Percentiles rank a stretch among this genome's conserved stretches.
These are phyloP conservation scores for Ganoderma resinaceum DNA, from an alignment of 1,284 basidiomycete species.

Conservation along the genomic window DNA sequence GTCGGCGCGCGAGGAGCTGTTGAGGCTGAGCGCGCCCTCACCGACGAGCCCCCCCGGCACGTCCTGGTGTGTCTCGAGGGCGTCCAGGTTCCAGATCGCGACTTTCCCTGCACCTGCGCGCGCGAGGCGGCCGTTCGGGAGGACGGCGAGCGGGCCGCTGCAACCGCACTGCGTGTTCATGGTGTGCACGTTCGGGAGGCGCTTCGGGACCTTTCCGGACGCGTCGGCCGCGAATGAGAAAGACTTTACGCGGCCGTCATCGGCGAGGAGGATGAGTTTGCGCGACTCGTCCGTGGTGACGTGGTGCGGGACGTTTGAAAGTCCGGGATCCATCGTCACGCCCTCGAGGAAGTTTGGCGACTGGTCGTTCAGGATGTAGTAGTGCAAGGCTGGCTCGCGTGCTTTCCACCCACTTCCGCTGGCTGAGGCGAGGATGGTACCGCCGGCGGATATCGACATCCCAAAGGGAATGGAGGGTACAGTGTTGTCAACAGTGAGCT, in stretches of 20 bases:
- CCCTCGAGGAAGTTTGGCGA: slow-evolving; percentile 14
- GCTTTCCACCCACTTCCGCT: slow-evolving; percentile 46
- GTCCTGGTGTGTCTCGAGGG: slow-evolving; percentile 41
- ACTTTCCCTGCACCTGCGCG: slow-evolving; percentile 42
- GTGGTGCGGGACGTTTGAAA: slow-evolving; percentile 30
- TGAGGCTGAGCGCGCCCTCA: slow-evolving; percentile 27
- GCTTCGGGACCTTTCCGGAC: slow-evolving; percentile 7
- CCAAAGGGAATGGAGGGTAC: slow-evolving; percentile 34
- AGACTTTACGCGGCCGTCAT: slow-evolving; percentile 39
- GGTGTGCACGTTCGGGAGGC: slow-evolving; percentile 40
- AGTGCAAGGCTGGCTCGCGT: slow-evolving; percentile 41
- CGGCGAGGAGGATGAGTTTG: slow-evolving; percentile 37
- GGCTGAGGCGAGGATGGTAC: slow-evolving; percentile 39
- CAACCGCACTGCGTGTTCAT: slow-evolving; percentile 37
- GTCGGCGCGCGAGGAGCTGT: slow-evolving; percentile 39
- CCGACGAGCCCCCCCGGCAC: slow-evolving; percentile 38
- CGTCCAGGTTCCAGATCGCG: slow-evolving; percentile 45
- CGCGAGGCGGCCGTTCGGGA: slow-evolving; percentile 38
- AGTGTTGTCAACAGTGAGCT: slow-evolving; percentile 28
- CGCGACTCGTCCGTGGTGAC: slow-evolving; percentile 34
- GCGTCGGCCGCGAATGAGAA: slow-evolving; percentile 27
- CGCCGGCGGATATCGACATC: slow-evolving; percentile 38
- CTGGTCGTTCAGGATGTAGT: slow-evolving; percentile 37
- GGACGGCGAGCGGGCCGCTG: slow-evolving; percentile 39
- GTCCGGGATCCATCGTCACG: slow-evolving; percentile 23